Evolutionary conservation across 106 monocot species (phyloP), one percentile per base, ranked within the genome.

Genomic region (Dactylorhiza incarnata): DNA sequence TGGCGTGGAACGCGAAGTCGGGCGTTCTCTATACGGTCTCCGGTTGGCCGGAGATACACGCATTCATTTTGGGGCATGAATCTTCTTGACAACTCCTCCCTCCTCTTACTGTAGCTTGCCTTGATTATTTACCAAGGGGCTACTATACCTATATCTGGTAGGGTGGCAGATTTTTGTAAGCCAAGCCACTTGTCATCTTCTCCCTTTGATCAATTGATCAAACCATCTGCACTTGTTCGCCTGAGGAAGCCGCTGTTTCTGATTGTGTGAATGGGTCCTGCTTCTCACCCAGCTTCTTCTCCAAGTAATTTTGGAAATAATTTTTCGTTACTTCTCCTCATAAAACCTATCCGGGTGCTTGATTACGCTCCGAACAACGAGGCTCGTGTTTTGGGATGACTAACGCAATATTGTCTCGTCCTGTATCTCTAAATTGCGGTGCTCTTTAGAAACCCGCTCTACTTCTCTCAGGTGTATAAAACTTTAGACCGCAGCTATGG

Each of bases 11-110:
- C 15, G 78, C 76, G 0, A 76, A 83, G 46, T 91, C 94, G 49
- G 91, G 91, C 10, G 81, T 88, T 78, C 89, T 97, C 23, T 97
- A 94, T 47, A 97, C 89, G 0, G 91, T 84, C 45, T 91, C 93
- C 37, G 84, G 82, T 74, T 97, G 97, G 97, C 74, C 85, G 14
- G 97, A 97, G 75, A 82, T 97, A 81, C 85, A 91, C 22, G 89
- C 94, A 56, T 97, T 97, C 73, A 65, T 94, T 75, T 55, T 97
- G 48, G 97, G 97, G 11, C 72, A 72, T 49, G 69, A 69, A 65
- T 0, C 65, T 65, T 65, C 19, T 29, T 65, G 65, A 65, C 17
- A 26, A 29, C 5, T 65, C 26, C 3, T 26, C 13, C 14, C 12
- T 65, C 24, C 37, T 37, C 37, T 37, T 3, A 37, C 1, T 37